These are phyloP conservation scores for Borovskyia barvae DNA, from an alignment of 208 protist species.

Conservation along the genomic window DNA sequence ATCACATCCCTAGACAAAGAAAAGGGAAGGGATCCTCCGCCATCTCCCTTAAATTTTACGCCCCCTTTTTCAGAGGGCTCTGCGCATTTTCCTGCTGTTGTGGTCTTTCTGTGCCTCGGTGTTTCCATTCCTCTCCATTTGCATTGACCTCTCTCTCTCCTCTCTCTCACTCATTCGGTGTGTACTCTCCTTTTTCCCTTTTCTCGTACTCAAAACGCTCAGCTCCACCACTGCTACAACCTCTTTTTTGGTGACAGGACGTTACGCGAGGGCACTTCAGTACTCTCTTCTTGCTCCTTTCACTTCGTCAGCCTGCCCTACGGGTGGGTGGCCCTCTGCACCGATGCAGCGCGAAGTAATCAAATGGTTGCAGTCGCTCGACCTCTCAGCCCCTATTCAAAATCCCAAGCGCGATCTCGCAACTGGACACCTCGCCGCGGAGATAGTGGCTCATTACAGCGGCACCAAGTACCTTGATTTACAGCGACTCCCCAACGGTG, in stretches of 20 bases:
- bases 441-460: constrained; percentile 92
- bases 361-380: constrained; percentile 95
- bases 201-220: neutral
- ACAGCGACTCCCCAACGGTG: constrained; percentile 55
- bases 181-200: neutral
- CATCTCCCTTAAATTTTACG: no score
- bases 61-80: no score
- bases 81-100: no score
- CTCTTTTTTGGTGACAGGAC: constrained; percentile 12
- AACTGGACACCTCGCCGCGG: constrained; percentile 93
- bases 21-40: no score
- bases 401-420: constrained; percentile 93
- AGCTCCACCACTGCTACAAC: neutral
- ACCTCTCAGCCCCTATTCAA: constrained; percentile 87
- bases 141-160: no score
- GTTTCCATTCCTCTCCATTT: no score
- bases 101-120: no score
- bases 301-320: no score
- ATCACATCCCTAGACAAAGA: no score
- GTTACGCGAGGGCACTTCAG: no score
- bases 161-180: no score
- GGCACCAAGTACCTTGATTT: constrained; percentile 20
- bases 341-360: constrained; percentile 91
- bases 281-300: neutral
- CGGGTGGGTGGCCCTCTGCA: no score